phyloP scores from a whole-genome alignment of 2,329 filamentous ascomycete species.

The Fulvia fulva region DNA sequence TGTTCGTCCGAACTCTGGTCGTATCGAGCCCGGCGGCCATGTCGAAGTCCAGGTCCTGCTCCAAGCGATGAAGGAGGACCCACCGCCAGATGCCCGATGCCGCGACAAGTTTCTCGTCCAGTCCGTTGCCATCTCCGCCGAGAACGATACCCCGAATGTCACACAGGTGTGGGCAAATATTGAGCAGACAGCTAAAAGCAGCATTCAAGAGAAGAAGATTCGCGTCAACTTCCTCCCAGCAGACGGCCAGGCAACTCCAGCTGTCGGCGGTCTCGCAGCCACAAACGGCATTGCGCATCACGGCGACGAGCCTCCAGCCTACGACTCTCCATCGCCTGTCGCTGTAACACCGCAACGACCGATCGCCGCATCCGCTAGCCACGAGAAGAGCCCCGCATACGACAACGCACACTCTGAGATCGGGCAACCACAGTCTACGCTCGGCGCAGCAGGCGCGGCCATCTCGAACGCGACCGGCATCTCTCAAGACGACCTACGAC shows the following conservation, averaged over 20 bases:
- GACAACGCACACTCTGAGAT: slow-evolving; percentile 8
- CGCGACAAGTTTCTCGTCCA: slow-evolving; percentile 98
- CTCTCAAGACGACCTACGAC: slow-evolving; percentile 61
- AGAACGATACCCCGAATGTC: slow-evolving; percentile 79
- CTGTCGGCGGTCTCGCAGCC: slow-evolving; percentile 18
- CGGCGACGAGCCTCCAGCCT: slow-evolving; percentile 48
- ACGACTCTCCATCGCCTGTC: slow-evolving; percentile 54
- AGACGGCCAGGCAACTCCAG: slow-evolving; percentile 42
- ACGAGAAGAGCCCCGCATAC: slow-evolving; percentile 37
- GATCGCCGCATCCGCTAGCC: slow-evolving; percentile 21
- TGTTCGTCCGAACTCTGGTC: slow-evolving; percentile 92
- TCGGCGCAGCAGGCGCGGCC: slow-evolving; percentile 37
- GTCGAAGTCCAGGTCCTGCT: slow-evolving; percentile 97
- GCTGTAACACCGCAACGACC: slow-evolving; percentile 45
- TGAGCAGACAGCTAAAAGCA: slow-evolving; percentile 68
- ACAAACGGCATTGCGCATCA: slow-evolving; percentile 29
- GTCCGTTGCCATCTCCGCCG: slow-evolving; percentile 75
- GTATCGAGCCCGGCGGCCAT: slow-evolving; percentile 82
- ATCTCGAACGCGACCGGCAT: slow-evolving; percentile 50
- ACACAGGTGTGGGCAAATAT: slow-evolving; percentile 74
- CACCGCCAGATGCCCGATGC: slow-evolving; percentile 79
- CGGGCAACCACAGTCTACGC: slow-evolving; percentile 33
- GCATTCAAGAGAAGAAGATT: slow-evolving; percentile 92
- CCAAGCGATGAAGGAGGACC: slow-evolving; percentile 96
- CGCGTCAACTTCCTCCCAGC: slow-evolving; percentile 78